phyloP scores from a whole-genome alignment of 1,284 basidiomycete genomes.

The Trichosporon coremiiforme region DNA sequence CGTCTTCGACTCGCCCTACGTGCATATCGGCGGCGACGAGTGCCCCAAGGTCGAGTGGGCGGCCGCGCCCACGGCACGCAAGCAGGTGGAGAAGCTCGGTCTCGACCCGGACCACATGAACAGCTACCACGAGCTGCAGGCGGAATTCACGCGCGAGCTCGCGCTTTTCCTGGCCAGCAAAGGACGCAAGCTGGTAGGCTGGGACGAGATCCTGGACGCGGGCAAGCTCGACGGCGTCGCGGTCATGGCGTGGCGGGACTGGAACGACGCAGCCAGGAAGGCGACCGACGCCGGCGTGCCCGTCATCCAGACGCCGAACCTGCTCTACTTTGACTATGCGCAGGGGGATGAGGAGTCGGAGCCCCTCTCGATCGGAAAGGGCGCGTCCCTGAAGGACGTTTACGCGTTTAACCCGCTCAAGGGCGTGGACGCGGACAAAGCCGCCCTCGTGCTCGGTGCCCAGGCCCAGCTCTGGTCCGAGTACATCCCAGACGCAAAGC shows the following conservation, averaged over 20 bases:
- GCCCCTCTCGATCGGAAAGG: conserved; percentile 26
- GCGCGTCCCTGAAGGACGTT: conserved; percentile 26
- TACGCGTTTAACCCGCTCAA: conserved; percentile 28
- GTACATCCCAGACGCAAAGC: conserved; percentile 28
- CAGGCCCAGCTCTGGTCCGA: conserved; percentile 35
- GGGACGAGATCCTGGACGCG: conserved; percentile 36
- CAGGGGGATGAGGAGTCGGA: conserved; percentile 26
- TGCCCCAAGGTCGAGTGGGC: conserved; percentile 33
- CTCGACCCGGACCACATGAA: conserved; percentile 11
- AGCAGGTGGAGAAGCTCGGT: conserved; percentile 26
- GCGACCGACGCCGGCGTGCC: conserved; percentile 24
- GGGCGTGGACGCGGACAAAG: conserved; percentile 21
- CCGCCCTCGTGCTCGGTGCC: conserved; percentile 26
- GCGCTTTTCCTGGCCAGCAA: conserved; percentile 23
- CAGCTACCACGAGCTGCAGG: conserved; percentile 29
- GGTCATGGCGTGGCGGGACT: conserved; percentile 31
- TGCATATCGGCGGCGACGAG: conserved; percentile 33
- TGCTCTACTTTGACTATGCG: conserved; percentile 33
- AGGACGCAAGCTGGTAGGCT: conserved; percentile 30
- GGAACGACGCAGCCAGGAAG: conserved; percentile 21
- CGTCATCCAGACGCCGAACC: conserved; percentile 26
- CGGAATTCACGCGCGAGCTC: conserved; percentile 27
- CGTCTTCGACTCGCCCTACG: conserved; percentile 27
- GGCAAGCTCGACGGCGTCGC: conserved; percentile 24
- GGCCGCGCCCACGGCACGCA: neutral